phyloP scores from a whole-genome alignment of 2,329 filamentous ascomycete genomes.

The Exutisphaerella laricina region DNA sequence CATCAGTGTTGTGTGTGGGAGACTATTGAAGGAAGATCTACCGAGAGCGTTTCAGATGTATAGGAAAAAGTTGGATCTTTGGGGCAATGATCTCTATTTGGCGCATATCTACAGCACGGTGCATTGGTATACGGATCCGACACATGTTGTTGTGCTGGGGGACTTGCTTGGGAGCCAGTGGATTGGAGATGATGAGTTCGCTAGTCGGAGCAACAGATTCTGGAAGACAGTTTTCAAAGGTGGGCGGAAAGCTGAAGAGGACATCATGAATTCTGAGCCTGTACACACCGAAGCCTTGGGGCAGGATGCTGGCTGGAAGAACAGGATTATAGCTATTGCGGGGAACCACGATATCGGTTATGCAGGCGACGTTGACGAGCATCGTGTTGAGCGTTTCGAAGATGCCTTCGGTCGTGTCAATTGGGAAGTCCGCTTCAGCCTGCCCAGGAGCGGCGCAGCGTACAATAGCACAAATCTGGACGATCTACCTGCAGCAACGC shows the following conservation, averaged over 20 bases:
- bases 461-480: constrained; percentile 29
- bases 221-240: constrained; percentile 27
- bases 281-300: constrained; percentile 37
- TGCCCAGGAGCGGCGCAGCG: constrained; percentile 7
- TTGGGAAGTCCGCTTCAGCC: constrained; percentile 72
- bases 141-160: constrained; percentile 81
- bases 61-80: constrained; percentile 77
- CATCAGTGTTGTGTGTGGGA: constrained; percentile 17
- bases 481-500: constrained; percentile 16
- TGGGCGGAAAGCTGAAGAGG: constrained; percentile 26
- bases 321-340: constrained; percentile 76
- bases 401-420: constrained; percentile 78
- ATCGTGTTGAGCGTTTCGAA: constrained; percentile 75
- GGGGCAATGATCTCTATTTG: constrained; percentile 92
- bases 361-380: constrained; percentile 77
- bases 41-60: constrained; percentile 59
- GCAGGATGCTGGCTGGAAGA: constrained; percentile 58
- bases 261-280: constrained; percentile 29
- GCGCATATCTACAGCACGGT: constrained; percentile 84
- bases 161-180: constrained; percentile 94
- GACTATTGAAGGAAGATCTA: constrained; percentile 51
- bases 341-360: constrained; percentile 98
- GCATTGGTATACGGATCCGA: constrained; percentile 77
- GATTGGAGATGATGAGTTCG: constrained; percentile 82
- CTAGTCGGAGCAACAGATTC: constrained; percentile 50